Conservation (phyloP, 352 stramenopile species). For the Pythium sp. region DNA sequence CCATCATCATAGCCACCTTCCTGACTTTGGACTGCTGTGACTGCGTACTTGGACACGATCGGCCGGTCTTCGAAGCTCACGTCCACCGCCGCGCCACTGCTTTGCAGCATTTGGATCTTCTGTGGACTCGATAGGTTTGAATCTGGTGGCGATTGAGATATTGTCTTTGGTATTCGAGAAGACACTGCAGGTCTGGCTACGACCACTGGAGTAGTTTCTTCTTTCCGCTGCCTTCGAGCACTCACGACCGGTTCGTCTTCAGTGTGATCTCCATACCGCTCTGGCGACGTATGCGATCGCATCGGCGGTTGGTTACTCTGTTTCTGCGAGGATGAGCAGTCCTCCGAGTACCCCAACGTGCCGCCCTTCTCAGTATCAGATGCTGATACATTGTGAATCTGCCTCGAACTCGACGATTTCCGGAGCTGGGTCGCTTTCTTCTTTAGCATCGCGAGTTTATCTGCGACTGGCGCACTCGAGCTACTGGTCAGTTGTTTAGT, state of each 20-base stretch:
- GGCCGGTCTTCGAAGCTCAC: slow-evolving; percentile 27
- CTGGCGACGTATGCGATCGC: slow-evolving; percentile 16
- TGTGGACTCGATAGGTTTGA: slow-evolving; percentile 30
- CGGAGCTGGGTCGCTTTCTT: slow-evolving; percentile 51
- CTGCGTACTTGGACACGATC: slow-evolving; percentile 36
- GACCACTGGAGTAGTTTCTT: background rate
- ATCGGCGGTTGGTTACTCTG: background rate
- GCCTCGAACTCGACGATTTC: slow-evolving; percentile 43
- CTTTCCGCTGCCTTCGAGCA: background rate
- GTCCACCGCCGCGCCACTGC: slow-evolving; percentile 8
- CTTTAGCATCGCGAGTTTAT: slow-evolving; percentile 60
- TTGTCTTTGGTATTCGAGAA: background rate
- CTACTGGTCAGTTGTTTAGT: background rate
- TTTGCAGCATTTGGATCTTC: slow-evolving; percentile 43
- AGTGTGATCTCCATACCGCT: background rate
- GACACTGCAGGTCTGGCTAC: background rate
- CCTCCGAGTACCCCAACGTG: background rate
- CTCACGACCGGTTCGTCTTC: background rate
- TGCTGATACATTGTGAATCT: slow-evolving; percentile 8
- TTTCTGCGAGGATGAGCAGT: background rate
- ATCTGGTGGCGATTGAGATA: too few relatives aligned
- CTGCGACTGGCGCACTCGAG: slow-evolving; percentile 10
- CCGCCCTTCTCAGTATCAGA: background rate
- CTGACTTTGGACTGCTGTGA: slow-evolving; percentile 9
- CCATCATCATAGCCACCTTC: background rate